Percentiles rank a stretch among this genome's conserved stretches.
phyloP scores from a whole-genome alignment of 148 eudicot species.

The Diospyros kaki region DNA sequence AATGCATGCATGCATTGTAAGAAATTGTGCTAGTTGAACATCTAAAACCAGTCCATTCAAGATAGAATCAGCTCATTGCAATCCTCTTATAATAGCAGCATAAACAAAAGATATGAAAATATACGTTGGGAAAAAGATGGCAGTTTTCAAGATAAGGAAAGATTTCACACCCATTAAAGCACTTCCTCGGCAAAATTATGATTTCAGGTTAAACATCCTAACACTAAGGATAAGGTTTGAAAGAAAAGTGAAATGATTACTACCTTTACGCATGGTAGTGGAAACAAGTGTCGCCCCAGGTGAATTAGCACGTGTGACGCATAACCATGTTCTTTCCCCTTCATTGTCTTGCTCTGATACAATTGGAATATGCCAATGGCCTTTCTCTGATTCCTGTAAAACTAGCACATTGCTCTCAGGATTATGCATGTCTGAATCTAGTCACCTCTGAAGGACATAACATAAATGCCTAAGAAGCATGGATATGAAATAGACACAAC shows the following conservation, averaged over 20 bases:
- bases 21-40: not conserved
- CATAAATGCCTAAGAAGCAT: not conserved
- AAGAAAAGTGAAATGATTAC: constrained; percentile 11
- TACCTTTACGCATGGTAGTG: constrained; percentile 36
- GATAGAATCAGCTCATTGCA: not conserved
- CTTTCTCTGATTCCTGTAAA: constrained; percentile 72
- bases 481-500: too few relatives aligned
- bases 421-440: not conserved
- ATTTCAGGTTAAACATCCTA: not conserved
- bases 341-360: constrained; percentile 54
- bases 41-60: not conserved
- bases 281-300: constrained; percentile 19
- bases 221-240: not conserved
- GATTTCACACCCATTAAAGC: not conserved
- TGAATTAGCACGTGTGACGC: constrained; percentile 54
- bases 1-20: not conserved
- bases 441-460: not conserved
- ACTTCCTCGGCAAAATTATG: not conserved
- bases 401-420: constrained; percentile 1
- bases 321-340: constrained; percentile 73
- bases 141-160: not conserved
- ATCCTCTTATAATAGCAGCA: not conserved
- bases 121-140: not conserved
- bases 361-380: constrained; percentile 95
- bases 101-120: not conserved